These are phyloP conservation scores for Debaryomycetaceae sp. DNA, from an alignment of 1,139 yeast genomes.

Conservation along the genomic window DNA sequence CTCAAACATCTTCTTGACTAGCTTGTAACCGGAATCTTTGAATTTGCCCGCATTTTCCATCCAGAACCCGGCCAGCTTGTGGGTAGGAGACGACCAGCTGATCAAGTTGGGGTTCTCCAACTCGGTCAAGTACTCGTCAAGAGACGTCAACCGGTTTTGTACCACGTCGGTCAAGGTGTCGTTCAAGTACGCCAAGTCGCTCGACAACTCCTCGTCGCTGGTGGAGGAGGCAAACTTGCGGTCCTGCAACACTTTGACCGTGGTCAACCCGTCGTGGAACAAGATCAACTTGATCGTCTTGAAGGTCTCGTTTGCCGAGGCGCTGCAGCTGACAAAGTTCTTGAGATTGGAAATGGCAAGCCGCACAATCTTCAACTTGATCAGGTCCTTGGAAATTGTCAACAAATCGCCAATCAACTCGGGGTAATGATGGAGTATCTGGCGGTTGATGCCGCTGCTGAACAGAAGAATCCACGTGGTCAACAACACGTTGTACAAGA, in stretches of 20 bases:
- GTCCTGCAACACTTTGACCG: slow-evolving; percentile 65
- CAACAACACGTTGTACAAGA: slow-evolving; percentile 75
- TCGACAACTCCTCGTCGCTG: slow-evolving; percentile 79
- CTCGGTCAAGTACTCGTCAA: slow-evolving; percentile 89
- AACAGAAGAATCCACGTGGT: slow-evolving; percentile 84
- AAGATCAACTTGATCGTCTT: slow-evolving; percentile 66
- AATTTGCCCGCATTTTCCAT: slow-evolving; percentile 72
- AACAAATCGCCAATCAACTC: slow-evolving; percentile 53
- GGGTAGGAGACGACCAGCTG: slow-evolving; percentile 88
- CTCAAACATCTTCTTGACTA: slow-evolving; percentile 51
- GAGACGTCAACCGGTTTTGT: slow-evolving; percentile 70
- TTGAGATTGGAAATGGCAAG: slow-evolving; percentile 71
- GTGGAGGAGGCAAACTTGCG: slow-evolving; percentile 76
- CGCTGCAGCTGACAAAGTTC: slow-evolving; percentile 43
- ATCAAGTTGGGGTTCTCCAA: slow-evolving; percentile 71
- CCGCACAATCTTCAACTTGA: slow-evolving; percentile 88
- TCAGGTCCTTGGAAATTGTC: slow-evolving; percentile 60
- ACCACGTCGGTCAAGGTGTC: slow-evolving; percentile 67
- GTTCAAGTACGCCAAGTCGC: slow-evolving; percentile 59
- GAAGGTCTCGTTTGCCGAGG: slow-evolving; percentile 30
- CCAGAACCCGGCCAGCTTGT: slow-evolving; percentile 86
- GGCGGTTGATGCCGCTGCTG: slow-evolving; percentile 49
- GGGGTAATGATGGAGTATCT: slow-evolving; percentile 55
- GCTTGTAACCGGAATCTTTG: slow-evolving; percentile 72
- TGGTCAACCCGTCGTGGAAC: slow-evolving; percentile 71